Percentiles rank a stretch among this genome's conserved stretches.
Evolutionary conservation across 192 early-diverging fungal species (phyloP).

Genomic region (Backusella luteola): DNA sequence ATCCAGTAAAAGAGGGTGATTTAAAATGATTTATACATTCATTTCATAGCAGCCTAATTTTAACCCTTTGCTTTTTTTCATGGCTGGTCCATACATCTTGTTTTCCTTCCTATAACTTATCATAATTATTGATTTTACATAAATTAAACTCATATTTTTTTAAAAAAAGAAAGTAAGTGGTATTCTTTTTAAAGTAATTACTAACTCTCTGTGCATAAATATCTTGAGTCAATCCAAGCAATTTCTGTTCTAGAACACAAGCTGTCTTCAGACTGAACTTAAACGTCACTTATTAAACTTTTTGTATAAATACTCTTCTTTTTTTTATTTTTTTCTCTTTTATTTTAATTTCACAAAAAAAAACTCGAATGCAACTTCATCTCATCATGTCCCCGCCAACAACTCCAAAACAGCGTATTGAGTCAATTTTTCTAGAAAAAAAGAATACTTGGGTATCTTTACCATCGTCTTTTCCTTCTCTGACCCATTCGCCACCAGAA

Average conservation of each 20-base stretch:
- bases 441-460: neutral
- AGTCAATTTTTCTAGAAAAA: neutral
- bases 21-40: neutral
- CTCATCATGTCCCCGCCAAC: conserved; percentile 11
- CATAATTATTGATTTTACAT: neutral
- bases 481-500: neutral
- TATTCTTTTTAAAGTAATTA: neutral
- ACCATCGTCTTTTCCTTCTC: neutral
- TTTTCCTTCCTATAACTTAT: neutral
- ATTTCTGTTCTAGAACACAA: neutral
- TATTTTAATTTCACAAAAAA: neutral
- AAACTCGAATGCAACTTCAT: neutral
- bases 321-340: neutral
- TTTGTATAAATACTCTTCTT: neutral
- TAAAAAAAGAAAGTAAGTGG: neutral
- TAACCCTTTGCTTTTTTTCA: neutral
- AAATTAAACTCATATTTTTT: neutral
- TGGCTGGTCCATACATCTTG: neutral
- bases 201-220: neutral
- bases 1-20: neutral
- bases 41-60: neutral
- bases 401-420: neutral
- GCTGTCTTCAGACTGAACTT: neutral
- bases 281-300: neutral
- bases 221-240: neutral